Conservation (phyloP, 371 early-diverging fungal genomes). For the Mucor lusitanicus region DNA sequence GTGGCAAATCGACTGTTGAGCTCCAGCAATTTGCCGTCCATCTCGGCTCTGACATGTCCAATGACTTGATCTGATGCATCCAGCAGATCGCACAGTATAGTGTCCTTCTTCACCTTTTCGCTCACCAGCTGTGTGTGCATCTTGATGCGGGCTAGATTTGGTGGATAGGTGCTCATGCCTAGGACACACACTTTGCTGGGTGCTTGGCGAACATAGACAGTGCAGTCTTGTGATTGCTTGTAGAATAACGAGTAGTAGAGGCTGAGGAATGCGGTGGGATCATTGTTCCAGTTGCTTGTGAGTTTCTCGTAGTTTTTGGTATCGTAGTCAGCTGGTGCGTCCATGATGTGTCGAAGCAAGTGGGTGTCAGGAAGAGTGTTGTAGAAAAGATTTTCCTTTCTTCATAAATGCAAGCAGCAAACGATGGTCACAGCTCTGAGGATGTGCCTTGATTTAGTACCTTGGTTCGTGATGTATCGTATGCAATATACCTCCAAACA, state of each 20-base stretch:
- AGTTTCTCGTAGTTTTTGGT: slow-evolving; percentile 19
- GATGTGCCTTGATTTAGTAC: neutral
- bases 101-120: slow-evolving; percentile 31
- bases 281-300: slow-evolving; percentile 27
- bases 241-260: slow-evolving; percentile 48
- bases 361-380: neutral
- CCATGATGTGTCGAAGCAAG: neutral
- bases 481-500: neutral
- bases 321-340: slow-evolving; percentile 28
- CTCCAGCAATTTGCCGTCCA: slow-evolving; percentile 48
- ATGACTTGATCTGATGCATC: slow-evolving; percentile 12
- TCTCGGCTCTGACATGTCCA: slow-evolving; percentile 32
- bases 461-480: neutral
- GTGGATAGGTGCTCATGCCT: slow-evolving; percentile 31
- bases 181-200: slow-evolving; percentile 56
- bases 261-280: slow-evolving; percentile 32
- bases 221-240: slow-evolving; percentile 20
- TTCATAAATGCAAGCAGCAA: neutral
- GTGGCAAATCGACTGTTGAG: slow-evolving; percentile 37
- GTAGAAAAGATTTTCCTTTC: neutral
- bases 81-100: slow-evolving; percentile 27
- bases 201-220: slow-evolving; percentile 46
- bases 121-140: slow-evolving; percentile 16
- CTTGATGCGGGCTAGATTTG: slow-evolving; percentile 1
- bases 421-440: neutral